Evolutionary conservation across 129 eudicot genomes (phyloP).

Genomic region (Sambucus nigra): DNA sequence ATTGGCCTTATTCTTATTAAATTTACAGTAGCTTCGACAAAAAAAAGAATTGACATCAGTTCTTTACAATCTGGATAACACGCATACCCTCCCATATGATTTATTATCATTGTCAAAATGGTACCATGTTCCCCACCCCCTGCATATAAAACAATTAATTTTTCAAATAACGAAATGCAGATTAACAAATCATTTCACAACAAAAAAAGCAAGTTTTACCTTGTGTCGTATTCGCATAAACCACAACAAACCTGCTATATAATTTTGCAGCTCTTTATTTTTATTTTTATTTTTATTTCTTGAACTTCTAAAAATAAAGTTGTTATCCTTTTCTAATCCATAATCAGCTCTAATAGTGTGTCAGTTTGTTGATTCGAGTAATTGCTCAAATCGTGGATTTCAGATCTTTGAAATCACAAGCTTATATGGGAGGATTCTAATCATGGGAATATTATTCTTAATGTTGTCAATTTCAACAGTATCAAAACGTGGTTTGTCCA

Average conservation of each 20-base stretch:
- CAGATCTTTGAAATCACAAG: no score
- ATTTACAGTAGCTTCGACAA: slow-evolving; percentile 45
- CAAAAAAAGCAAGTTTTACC: neutral
- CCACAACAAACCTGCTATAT: neutral
- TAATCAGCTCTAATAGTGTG: no score
- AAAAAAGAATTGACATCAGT: slow-evolving; percentile 53
- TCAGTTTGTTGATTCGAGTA: no score
- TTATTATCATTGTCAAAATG: slow-evolving; percentile 49
- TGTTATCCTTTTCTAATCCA: no score
- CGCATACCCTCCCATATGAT: slow-evolving; percentile 85
- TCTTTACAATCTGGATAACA: slow-evolving; percentile 65
- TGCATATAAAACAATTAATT: slow-evolving; percentile 13
- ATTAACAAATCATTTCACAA: neutral
- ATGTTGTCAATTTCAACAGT: no score
- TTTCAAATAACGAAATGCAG: neutral
- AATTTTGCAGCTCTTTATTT: no score
- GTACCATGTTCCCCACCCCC: slow-evolving; percentile 53
- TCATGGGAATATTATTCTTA: no score
- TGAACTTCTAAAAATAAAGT: no score
- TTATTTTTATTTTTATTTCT: no score
- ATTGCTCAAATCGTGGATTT: no score
- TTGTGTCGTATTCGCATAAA: neutral
- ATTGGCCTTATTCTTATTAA: slow-evolving; percentile 46
- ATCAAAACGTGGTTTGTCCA: no score
- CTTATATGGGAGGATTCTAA: no score